A percentile compares a stretch with the other conserved stretches of the same genome.
These are phyloP conservation scores for Xanthoconium purpureum DNA, from an alignment of 768 basidiomycete genomes.

Conservation along the genomic window DNA sequence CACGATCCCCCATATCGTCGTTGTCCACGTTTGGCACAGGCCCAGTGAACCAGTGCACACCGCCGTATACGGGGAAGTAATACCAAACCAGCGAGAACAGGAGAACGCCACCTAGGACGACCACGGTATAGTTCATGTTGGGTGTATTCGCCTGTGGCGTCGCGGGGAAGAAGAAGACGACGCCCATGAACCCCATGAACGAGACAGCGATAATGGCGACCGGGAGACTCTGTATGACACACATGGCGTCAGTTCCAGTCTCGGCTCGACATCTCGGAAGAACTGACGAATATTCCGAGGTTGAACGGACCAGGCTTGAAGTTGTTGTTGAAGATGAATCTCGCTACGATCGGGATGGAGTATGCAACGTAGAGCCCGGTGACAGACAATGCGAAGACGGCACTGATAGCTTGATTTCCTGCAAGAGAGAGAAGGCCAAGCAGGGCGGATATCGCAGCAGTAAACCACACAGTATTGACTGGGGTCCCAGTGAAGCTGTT, in stretches of 20 bases:
- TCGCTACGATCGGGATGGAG: constrained; percentile 48
- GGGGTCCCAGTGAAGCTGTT: constrained; percentile 52
- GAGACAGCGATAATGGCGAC: constrained; percentile 51
- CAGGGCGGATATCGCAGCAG: constrained; percentile 36
- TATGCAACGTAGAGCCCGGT: constrained; percentile 47
- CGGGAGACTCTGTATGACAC: constrained; percentile 45
- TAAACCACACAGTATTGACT: constrained; percentile 58
- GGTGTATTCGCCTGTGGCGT: constrained; percentile 42
- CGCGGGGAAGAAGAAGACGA: constrained; percentile 65
- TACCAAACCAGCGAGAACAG: constrained; percentile 58
- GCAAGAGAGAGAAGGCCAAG: constrained; percentile 57
- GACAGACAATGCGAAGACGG: constrained; percentile 52
- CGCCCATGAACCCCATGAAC: constrained; percentile 64
- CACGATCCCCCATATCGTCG: neutral
- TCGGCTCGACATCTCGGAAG: neutral
- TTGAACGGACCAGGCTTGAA: constrained; percentile 49
- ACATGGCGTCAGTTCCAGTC: constrained; percentile 1
- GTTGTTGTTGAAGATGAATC: constrained; percentile 45
- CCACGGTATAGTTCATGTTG: constrained; percentile 71
- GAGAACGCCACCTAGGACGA: constrained; percentile 61
- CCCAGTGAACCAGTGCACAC: constrained; percentile 68
- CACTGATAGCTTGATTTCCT: constrained; percentile 53
- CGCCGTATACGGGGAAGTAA: constrained; percentile 71
- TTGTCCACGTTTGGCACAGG: constrained; percentile 48
- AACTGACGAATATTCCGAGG: constrained; percentile 42